A percentile compares a stretch with the other conserved stretches of the same genome.
phyloP scores from a whole-genome alignment of 2,329 filamentous ascomycete genomes.

The Capronia americana region DNA sequence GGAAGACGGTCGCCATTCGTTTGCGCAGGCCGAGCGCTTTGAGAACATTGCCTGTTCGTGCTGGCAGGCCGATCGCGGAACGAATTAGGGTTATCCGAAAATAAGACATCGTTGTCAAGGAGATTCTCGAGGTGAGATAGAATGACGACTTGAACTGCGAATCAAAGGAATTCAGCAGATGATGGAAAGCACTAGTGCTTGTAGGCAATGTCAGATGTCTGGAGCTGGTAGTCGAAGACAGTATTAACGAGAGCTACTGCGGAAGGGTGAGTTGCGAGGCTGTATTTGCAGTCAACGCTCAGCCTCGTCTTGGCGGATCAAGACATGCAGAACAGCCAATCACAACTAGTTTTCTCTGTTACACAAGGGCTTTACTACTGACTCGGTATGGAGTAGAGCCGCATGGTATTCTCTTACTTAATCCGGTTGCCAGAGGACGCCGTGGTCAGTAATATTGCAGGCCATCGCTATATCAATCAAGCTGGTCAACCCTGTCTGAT shows the following conservation, averaged over 20 bases:
- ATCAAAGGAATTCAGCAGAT: neutral
- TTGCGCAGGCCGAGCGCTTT: conserved; percentile 83
- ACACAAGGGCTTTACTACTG: too few species aligned
- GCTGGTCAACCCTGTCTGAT: too few species aligned
- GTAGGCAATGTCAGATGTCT: neutral
- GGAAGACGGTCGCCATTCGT: conserved; percentile 86
- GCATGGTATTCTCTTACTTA: too few species aligned
- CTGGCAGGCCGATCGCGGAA: conserved; percentile 85
- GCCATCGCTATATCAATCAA: too few species aligned
- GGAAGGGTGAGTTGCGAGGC: neutral
- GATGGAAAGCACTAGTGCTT: neutral
- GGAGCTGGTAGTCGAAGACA: neutral
- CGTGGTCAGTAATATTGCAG: too few species aligned
- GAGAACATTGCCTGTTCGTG: conserved; percentile 79
- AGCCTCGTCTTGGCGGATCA: neutral
- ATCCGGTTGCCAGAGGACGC: too few species aligned
- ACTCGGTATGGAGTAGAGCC: too few species aligned
- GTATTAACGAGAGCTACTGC: neutral
- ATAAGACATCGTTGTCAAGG: conserved; percentile 40
- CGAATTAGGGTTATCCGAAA: conserved; percentile 92
- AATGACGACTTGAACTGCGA: neutral
- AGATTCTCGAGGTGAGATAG: conserved; percentile 37
- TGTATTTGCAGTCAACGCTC: neutral
- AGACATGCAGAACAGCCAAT: neutral
- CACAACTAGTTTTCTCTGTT: too few species aligned